Percentiles rank a stretch among this genome's conserved stretches.
phyloP scores from a whole-genome alignment of 2,329 filamentous ascomycete genomes.

The Fusarium haematococcum region DNA sequence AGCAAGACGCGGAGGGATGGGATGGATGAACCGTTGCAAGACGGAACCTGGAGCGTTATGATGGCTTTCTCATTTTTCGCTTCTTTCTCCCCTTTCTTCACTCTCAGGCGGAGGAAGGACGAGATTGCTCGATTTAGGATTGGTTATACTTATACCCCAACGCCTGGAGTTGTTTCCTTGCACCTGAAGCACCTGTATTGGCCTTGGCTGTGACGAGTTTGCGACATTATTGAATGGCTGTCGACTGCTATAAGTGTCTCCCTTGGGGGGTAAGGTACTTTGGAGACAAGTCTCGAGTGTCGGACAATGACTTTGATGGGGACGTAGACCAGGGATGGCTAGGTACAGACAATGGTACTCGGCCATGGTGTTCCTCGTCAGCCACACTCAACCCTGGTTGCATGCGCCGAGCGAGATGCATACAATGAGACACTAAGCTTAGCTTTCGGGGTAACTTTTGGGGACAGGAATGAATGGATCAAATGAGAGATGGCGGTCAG shows the following conservation, averaged over 20 bases:
- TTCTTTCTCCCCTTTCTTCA: conserved; percentile 19
- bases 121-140: conserved; percentile 42
- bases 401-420: background rate
- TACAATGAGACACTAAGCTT: background rate
- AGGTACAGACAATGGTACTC: conserved; percentile 4
- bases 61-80: conserved; percentile 36
- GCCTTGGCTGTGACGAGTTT: conserved; percentile 3
- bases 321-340: background rate
- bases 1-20: conserved; percentile 23
- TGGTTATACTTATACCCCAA: conserved; percentile 46
- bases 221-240: background rate
- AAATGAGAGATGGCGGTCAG: background rate
- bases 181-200: conserved; percentile 2
- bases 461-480: background rate
- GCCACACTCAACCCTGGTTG: background rate
- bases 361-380: background rate
- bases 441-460: background rate
- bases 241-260: background rate
- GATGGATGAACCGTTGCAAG: conserved; percentile 25
- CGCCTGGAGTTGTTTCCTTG: conserved; percentile 43
- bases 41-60: conserved; percentile 23
- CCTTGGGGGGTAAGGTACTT: background rate
- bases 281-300: background rate
- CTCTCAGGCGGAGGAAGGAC: conserved; percentile 25
- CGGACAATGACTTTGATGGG: background rate